A percentile compares a stretch with the other conserved stretches of the same genome.
These are phyloP conservation scores for Chloranthus sessilifolius DNA, from an alignment of 164 flowering plant genomes.

Conservation along the genomic window DNA sequence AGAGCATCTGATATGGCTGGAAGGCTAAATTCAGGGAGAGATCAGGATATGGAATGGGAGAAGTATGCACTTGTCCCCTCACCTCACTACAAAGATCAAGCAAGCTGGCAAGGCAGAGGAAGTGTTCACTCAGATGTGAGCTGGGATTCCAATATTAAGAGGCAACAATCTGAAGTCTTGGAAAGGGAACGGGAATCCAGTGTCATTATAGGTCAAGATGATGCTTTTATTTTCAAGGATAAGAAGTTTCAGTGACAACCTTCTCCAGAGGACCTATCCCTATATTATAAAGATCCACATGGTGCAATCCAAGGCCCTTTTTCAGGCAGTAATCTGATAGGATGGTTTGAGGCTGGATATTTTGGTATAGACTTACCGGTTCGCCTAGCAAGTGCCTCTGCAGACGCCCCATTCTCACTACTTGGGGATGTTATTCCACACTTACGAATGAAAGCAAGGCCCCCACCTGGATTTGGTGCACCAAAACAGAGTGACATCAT, in stretches of 20 bases:
- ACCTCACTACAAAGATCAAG: conserved; percentile 32
- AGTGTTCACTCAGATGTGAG: conserved; percentile 13
- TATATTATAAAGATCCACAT: conserved; percentile 87
- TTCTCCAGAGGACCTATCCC: conserved; percentile 73
- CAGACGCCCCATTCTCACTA: conserved; percentile 57
- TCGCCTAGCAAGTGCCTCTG: conserved; percentile 54
- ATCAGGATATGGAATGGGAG: conserved; percentile 31
- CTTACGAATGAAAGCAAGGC: conserved; percentile 75
- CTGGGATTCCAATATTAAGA: conserved; percentile 33
- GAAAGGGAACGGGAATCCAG: conserved; percentile 54
- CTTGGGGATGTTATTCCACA: conserved; percentile 99
- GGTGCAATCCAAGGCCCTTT: conserved; percentile 96
- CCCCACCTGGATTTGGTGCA: conserved; percentile 88
- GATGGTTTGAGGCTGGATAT: conserved; percentile 97
- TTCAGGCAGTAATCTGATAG: conserved; percentile 80
- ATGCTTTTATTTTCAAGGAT: conserved; percentile 8
- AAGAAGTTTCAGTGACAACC: conserved; percentile 29
- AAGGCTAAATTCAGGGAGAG: conserved; percentile 46
- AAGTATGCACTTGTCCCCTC: conserved; percentile 19
- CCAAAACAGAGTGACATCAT: conserved; percentile 57
- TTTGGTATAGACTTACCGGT: conserved; percentile 90
- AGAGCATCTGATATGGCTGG: conserved; percentile 35
- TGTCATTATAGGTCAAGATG: conserved; percentile 1
- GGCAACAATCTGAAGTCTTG: conserved; percentile 43
- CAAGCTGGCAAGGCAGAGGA: conserved; percentile 36